Conservation (phyloP, 371 early-diverging fungal genomes). For the Chytridiales sp. region DNA sequence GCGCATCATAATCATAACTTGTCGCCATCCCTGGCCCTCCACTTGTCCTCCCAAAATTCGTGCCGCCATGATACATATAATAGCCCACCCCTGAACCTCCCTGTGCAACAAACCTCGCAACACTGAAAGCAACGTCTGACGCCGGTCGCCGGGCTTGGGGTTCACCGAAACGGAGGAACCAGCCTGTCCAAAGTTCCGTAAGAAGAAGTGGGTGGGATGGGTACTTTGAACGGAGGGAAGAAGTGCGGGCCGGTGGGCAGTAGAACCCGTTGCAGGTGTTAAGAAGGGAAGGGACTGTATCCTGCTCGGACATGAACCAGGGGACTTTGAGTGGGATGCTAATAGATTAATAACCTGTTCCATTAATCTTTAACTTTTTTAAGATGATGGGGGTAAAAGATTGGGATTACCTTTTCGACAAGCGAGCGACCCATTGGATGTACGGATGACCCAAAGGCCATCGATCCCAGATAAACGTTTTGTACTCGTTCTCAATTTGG, state of each 20-base stretch:
- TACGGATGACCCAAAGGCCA: slow-evolving; percentile 42
- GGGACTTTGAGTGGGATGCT: slow-evolving; percentile 35
- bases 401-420: slow-evolving; percentile 34
- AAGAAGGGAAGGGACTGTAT: slow-evolving; percentile 30
- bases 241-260: slow-evolving; percentile 23
- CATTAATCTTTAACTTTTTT: too few species aligned
- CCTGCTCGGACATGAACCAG: slow-evolving; percentile 52
- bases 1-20: slow-evolving; percentile 57
- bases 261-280: slow-evolving; percentile 55
- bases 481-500: slow-evolving; percentile 59
- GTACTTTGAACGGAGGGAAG: slow-evolving; percentile 18
- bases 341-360: too few species aligned
- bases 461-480: slow-evolving; percentile 28
- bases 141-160: slow-evolving; percentile 43
- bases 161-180: slow-evolving; percentile 52
- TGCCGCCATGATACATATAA: slow-evolving; percentile 52
- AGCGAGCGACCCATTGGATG: slow-evolving; percentile 46
- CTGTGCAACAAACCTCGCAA: slow-evolving; percentile 46
- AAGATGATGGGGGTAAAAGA: too few species aligned
- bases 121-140: slow-evolving; percentile 49
- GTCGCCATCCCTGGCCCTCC: slow-evolving; percentile 38
- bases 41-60: slow-evolving; percentile 50
- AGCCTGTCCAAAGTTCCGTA: slow-evolving; percentile 54
- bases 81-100: slow-evolving; percentile 22
- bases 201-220: slow-evolving; percentile 44